Percentiles rank a stretch among this genome's conserved stretches.
Evolutionary conservation across 352 stramenopile genomes (phyloP).

Genomic region (Globisporangium spinosum): DNA sequence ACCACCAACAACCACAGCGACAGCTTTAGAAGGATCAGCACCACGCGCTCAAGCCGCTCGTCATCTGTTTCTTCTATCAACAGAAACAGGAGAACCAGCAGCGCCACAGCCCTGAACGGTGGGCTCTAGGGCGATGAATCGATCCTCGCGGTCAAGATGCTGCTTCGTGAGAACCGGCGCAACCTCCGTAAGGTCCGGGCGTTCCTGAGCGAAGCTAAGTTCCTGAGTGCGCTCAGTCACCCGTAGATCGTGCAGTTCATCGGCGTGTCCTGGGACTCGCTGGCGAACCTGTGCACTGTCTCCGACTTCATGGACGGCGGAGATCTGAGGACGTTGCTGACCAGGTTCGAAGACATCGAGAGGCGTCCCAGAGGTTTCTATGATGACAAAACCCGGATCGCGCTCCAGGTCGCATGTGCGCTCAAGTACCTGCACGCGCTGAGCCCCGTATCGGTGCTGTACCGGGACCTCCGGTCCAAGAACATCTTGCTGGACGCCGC

Average conservation of each 20-base stretch:
- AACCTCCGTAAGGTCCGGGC: slow-evolving; percentile 30
- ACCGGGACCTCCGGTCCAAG: slow-evolving; percentile 49
- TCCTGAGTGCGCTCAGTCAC: slow-evolving; percentile 38
- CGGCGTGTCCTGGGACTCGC: slow-evolving; percentile 40
- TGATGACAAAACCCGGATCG: slow-evolving; percentile 48
- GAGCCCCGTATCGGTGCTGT: slow-evolving; percentile 28
- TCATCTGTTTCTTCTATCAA: neutral
- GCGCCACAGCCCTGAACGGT: slow-evolving; percentile 28
- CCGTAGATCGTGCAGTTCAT: slow-evolving; percentile 37
- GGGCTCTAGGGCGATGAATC: slow-evolving; percentile 35
- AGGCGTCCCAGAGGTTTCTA: slow-evolving; percentile 33
- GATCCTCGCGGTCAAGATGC: slow-evolving; percentile 44
- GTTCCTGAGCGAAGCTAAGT: slow-evolving; percentile 45
- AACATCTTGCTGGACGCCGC: slow-evolving; percentile 37
- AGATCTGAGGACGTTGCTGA: slow-evolving; percentile 29
- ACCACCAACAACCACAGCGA: neutral
- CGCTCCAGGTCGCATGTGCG: slow-evolving; percentile 33
- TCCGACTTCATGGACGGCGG: slow-evolving; percentile 44
- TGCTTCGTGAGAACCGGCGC: slow-evolving; percentile 27
- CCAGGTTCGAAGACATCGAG: slow-evolving; percentile 25
- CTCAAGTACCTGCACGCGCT: slow-evolving; percentile 48
- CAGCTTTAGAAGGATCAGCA: neutral
- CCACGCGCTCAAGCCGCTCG: neutral
- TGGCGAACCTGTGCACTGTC: slow-evolving; percentile 34
- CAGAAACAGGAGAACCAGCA: neutral